Conservation (phyloP, 371 early-diverging fungal genomes). For the Mucor velutinosus region DNA sequence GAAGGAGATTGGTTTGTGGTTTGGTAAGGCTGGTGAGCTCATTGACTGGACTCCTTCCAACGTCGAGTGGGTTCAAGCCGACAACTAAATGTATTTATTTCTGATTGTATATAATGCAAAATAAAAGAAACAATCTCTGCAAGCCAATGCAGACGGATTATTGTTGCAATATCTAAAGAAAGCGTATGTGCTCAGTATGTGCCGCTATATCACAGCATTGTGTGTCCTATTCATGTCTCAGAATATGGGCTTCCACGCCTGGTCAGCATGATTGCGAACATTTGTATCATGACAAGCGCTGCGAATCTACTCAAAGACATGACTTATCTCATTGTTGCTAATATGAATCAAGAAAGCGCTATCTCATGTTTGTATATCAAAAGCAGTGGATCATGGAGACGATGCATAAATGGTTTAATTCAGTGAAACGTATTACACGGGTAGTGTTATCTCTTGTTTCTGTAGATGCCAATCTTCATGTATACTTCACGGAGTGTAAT, state of each 20-base stretch:
- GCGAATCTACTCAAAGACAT: too few species aligned
- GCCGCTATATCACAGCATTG: too few species aligned
- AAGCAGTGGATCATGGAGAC: not conserved
- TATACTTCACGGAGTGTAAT: not conserved
- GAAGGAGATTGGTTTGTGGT: slow-evolving; percentile 93
- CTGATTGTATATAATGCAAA: not conserved
- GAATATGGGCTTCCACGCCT: too few species aligned
- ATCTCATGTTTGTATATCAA: not conserved
- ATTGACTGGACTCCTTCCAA: slow-evolving; percentile 49
- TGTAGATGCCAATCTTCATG: not conserved
- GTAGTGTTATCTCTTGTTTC: not conserved
- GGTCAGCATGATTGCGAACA: too few species aligned
- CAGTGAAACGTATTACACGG: not conserved
- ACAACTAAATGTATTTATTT: slow-evolving; percentile 35
- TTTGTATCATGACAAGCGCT: too few species aligned
- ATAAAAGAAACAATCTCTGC: not conserved
- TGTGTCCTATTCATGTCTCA: too few species aligned
- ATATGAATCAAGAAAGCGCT: not conserved
- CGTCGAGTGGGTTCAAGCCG: slow-evolving; percentile 45
- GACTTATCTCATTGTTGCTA: too few species aligned
- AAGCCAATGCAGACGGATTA: not conserved
- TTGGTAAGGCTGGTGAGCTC: slow-evolving; percentile 68
- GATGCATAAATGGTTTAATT: not conserved
- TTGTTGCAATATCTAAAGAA: not conserved
- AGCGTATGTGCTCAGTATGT: too few species aligned